Evolutionary conservation across 2,329 filamentous ascomycete species (phyloP).

Genomic region (Aspergillus nomiae): DNA sequence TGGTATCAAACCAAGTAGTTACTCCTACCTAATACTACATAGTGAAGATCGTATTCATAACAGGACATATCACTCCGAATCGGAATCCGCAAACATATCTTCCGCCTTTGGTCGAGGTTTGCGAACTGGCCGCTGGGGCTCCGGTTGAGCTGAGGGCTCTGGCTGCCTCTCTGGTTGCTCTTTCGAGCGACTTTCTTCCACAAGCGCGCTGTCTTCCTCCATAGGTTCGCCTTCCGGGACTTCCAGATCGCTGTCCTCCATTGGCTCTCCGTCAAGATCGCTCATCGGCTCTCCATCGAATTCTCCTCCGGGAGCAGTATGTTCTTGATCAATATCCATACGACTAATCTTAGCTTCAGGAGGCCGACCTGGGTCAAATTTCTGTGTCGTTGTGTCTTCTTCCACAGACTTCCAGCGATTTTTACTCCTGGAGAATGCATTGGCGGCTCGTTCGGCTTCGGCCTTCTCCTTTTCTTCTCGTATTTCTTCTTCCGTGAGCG

Average conservation of each 20-base stretch:
- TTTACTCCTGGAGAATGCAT: constrained; percentile 43
- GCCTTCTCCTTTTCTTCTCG: constrained; percentile 47
- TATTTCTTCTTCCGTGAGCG: constrained; percentile 52
- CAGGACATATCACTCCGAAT: constrained; percentile 48
- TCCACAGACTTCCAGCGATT: constrained; percentile 51
- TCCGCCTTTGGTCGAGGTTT: constrained; percentile 72
- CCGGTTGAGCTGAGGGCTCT: constrained; percentile 28
- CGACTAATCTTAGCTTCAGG: constrained; percentile 29
- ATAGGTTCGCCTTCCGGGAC: constrained; percentile 51
- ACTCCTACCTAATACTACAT: neutral
- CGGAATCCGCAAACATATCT: constrained; percentile 85
- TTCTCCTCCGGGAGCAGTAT: constrained; percentile 41
- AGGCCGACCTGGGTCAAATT: constrained; percentile 30
- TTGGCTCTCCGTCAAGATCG: constrained; percentile 47
- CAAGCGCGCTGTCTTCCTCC: constrained; percentile 45
- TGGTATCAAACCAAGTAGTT: neutral
- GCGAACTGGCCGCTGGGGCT: constrained; percentile 39
- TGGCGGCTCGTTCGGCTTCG: constrained; percentile 41
- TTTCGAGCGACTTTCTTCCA: constrained; percentile 29
- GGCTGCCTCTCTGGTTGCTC: constrained; percentile 23
- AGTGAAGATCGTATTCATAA: neutral
- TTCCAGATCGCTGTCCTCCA: constrained; percentile 55
- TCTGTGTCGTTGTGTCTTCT: constrained; percentile 38
- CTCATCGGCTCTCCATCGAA: constrained; percentile 46
- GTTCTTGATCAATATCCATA: constrained; percentile 35